Evolutionary conservation across 768 basidiomycete species (phyloP).

Genomic region (Calocybe gangraenosa): DNA sequence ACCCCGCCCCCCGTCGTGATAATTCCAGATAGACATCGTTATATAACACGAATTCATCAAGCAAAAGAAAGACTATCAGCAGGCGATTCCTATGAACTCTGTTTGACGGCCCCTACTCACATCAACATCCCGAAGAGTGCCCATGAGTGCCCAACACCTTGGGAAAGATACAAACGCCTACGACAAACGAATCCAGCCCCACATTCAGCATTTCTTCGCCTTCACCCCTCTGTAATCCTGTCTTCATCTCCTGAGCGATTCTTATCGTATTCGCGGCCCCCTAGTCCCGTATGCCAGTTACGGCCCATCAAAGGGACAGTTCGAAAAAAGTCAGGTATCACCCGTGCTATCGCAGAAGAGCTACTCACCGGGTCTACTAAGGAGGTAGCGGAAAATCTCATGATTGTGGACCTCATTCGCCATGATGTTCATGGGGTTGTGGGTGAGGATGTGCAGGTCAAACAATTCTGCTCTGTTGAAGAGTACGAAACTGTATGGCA

Average conservation of each 20-base stretch:
- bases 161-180: constrained; percentile 71
- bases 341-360: constrained; percentile 62
- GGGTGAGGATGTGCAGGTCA: constrained; percentile 77
- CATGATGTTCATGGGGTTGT: constrained; percentile 87
- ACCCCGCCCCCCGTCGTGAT: constrained; percentile 25
- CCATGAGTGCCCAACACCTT: constrained; percentile 42
- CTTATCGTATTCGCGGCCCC: constrained; percentile 71
- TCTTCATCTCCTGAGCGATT: constrained; percentile 93
- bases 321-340: constrained; percentile 62
- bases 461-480: constrained; percentile 83
- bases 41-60: constrained; percentile 62
- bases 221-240: constrained; percentile 73
- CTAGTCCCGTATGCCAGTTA: constrained; percentile 66
- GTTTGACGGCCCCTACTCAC: constrained; percentile 73
- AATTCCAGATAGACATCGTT: constrained; percentile 55
- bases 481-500: constrained; percentile 95
- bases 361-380: constrained; percentile 65
- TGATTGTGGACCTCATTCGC: constrained; percentile 96
- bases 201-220: constrained; percentile 75
- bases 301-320: constrained; percentile 95
- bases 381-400: constrained; percentile 94
- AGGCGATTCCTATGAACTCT: constrained; percentile 93
- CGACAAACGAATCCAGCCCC: constrained; percentile 83
- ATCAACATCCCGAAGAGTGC: constrained; percentile 42
- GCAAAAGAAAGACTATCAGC: constrained; percentile 73